These are phyloP conservation scores for Calonectria pteridis DNA, from an alignment of 2,329 filamentous ascomycete species.

Conservation along the genomic window DNA sequence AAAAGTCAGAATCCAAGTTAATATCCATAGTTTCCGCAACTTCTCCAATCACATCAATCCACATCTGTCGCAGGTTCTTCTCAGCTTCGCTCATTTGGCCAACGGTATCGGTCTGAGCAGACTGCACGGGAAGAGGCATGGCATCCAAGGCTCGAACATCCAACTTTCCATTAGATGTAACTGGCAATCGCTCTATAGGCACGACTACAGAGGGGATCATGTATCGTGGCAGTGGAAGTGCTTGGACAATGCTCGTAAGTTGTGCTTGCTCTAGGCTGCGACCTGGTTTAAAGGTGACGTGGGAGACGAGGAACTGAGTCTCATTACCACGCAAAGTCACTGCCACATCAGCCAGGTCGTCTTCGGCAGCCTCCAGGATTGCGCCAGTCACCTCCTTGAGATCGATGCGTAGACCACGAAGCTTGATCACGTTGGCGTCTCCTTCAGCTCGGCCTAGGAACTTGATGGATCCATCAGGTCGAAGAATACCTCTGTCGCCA, in stretches of 20 bases:
- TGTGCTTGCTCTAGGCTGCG: neutral
- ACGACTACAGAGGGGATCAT: neutral
- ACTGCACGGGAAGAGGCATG: neutral
- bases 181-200: neutral
- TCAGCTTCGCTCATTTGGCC: neutral
- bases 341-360: neutral
- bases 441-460: neutral
- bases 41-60: neutral
- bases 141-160: too few species aligned
- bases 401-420: neutral
- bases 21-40: neutral
- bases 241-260: neutral
- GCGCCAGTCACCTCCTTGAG: neutral
- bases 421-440: neutral
- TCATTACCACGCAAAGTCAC: neutral
- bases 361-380: neutral
- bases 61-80: neutral
- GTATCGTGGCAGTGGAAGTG: neutral
- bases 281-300: neutral
- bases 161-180: neutral
- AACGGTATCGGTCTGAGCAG: neutral
- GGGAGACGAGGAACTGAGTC: neutral
- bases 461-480: neutral
- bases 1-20: conserved; percentile 52
- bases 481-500: neutral